Percentiles rank a stretch among this genome's conserved stretches.
Conservation (phyloP, 225 moss, liverwort and hornwort genomes). For the Thuidium tamariscinum region DNA sequence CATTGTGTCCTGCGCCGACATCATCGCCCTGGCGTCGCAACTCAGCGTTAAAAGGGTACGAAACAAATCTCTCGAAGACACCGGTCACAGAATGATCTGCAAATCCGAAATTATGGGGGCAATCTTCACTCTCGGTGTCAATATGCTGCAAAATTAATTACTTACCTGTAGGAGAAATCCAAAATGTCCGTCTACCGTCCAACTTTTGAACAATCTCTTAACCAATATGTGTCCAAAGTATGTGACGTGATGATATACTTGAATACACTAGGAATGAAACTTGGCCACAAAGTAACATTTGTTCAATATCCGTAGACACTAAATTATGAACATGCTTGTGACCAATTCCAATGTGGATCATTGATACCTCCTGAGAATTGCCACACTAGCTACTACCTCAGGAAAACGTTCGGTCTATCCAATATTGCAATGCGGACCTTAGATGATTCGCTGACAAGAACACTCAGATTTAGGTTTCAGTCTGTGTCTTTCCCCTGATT, state of each 20-base stretch:
- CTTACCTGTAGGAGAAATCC: too few relatives aligned
- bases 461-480: background rate
- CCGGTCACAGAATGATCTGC: too few relatives aligned
- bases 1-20: slow-evolving; percentile 38
- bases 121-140: background rate
- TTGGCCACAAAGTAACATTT: background rate
- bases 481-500: background rate
- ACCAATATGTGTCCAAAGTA: background rate
- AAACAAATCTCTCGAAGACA: background rate
- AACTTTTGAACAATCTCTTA: too few relatives aligned
- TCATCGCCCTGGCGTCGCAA: slow-evolving; percentile 30
- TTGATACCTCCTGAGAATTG: background rate
- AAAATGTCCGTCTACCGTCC: background rate
- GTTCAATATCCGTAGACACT: background rate
- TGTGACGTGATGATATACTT: background rate
- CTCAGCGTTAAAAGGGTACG: slow-evolving; percentile 17
- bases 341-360: too few relatives aligned
- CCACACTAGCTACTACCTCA: background rate
- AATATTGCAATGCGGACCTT: background rate
- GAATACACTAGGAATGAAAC: background rate
- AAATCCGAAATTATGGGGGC: too few relatives aligned
- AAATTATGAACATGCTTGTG: background rate
- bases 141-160: background rate
- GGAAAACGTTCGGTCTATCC: rapidly evolving
- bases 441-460: too few relatives aligned